Base-by-base conservation (phyloP, 2,329 filamentous ascomycete genomes). In the Fusarium nurragi region DNA sequence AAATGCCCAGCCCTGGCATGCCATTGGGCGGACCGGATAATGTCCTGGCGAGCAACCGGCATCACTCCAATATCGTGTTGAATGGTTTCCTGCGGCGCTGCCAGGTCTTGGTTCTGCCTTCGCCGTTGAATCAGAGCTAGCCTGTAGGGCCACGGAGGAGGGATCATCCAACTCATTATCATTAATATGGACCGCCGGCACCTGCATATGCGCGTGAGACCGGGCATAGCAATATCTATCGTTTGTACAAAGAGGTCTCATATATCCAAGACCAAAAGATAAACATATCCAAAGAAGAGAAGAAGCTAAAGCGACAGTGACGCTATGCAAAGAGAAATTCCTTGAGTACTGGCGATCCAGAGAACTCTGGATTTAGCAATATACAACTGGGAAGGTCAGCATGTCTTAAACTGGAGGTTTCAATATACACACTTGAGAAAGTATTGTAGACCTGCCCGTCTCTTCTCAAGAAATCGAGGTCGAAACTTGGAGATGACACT, bases 361-460 rank as follows among this genome's bases (percentile, higher is more conserved):
- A 92, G 74, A 97, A 97, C 76, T 97, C 93, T 0, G 94, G 94
- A 76, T 97, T 97, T 26, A 97, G 80, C 67, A 98, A 79, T 61
- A 97, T 89, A 79, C 94, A 97, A 75, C 93, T 97, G 73, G 10
- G 18, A 46, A 19, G 14, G 48, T 74, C 18, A 69, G 71, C 26
- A 60, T 44, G 48, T 32, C 28, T 21, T 30, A 21, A 13, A 7
- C n/a, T 26, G 11, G 14, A 16, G 21, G 10, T 1, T n/a, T 25
- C 7, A 6, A 25, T 38, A 36, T 30, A 40, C 90, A 60, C 80
- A 97, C 93, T 97, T 97, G 52, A 99, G 80, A 75, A 98, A 99
- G 75, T 98, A 97, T 74, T 92, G 89, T 58, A 99, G 81, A 7
- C 94, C 94, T 38, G 87, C 84, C 68, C 92, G 88, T 72, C 95